A percentile compares a stretch with the other conserved stretches of the same genome.
Conservation (phyloP, 2,329 filamentous ascomycete species). For the Apiospora aurea region DNA sequence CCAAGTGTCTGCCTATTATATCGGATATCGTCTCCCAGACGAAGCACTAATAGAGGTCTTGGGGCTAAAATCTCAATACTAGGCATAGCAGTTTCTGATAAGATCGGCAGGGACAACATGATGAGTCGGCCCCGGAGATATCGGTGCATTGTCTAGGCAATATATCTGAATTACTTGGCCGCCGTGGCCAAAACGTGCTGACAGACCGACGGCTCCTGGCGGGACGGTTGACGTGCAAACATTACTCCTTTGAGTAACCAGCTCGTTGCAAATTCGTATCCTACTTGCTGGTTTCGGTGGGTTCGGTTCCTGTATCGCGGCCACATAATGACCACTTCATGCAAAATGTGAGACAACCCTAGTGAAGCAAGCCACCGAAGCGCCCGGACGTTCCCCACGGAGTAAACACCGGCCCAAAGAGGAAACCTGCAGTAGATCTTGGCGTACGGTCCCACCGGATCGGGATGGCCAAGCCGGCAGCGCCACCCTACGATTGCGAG, state of each 20-base stretch:
- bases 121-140: neutral
- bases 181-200: neutral
- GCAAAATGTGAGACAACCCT: neutral
- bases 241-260: neutral
- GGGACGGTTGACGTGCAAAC: neutral
- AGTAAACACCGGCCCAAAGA: neutral
- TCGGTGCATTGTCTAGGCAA: neutral
- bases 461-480: slow-evolving; percentile 8
- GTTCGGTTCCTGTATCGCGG: neutral
- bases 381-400: slow-evolving; percentile 15
- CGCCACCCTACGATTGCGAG: neutral
- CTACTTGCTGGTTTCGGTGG: neutral
- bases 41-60: neutral
- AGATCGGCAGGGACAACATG: neutral
- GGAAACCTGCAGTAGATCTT: neutral
- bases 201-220: neutral
- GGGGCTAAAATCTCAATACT: neutral
- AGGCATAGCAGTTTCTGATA: neutral
- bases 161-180: neutral
- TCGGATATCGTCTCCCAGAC: neutral
- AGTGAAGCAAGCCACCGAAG: neutral
- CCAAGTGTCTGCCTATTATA: neutral
- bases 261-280: neutral
- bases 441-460: slow-evolving; percentile 11
- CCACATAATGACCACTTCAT: neutral